Conservation (phyloP, 2,329 filamentous ascomycete genomes). For the Daldinia sp. region DNA sequence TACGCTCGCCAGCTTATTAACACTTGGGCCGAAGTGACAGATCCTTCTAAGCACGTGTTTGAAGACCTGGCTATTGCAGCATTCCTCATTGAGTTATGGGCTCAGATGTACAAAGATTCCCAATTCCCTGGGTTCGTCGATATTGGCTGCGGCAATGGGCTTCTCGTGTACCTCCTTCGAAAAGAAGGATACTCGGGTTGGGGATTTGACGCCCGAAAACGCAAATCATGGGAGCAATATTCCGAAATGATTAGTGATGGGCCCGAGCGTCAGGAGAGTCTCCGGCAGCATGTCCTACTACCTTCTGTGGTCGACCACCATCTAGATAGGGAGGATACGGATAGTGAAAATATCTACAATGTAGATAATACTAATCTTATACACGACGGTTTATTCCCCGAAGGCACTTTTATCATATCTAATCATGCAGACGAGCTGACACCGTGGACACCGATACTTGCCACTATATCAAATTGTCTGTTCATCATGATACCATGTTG, state of each 20-base stretch:
- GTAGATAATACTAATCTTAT: conserved; percentile 48
- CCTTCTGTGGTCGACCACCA: conserved; percentile 56
- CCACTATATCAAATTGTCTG: conserved; percentile 77
- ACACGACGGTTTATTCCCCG: conserved; percentile 75
- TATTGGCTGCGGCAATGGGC: conserved; percentile 93
- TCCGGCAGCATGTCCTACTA: conserved; percentile 63
- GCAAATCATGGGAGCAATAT: conserved; percentile 88
- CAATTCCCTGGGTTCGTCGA: conserved; percentile 91
- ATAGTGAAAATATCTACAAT: conserved; percentile 22
- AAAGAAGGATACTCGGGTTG: conserved; percentile 85
- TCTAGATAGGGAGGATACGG: conserved; percentile 35
- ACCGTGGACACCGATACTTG: conserved; percentile 92
- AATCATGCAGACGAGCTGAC: conserved; percentile 98
- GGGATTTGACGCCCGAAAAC: conserved; percentile 89
- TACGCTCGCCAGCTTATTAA: conserved; percentile 79
- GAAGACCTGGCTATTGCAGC: conserved; percentile 92
- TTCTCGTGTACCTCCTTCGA: conserved; percentile 85
- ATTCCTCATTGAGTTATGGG: conserved; percentile 93
- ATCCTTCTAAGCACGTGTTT: conserved; percentile 92
- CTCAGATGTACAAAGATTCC: conserved; percentile 75
- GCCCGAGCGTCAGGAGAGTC: conserved; percentile 46
- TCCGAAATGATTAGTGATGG: conserved; percentile 27
- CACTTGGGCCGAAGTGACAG: conserved; percentile 88
- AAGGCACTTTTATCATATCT: conserved; percentile 89
- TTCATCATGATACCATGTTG: conserved; percentile 97